Evolutionary conservation across 225 moss, liverwort and hornwort species (phyloP), one percentile per base, ranked within the genome.

Genomic region (Pleurozium schreberi): DNA sequence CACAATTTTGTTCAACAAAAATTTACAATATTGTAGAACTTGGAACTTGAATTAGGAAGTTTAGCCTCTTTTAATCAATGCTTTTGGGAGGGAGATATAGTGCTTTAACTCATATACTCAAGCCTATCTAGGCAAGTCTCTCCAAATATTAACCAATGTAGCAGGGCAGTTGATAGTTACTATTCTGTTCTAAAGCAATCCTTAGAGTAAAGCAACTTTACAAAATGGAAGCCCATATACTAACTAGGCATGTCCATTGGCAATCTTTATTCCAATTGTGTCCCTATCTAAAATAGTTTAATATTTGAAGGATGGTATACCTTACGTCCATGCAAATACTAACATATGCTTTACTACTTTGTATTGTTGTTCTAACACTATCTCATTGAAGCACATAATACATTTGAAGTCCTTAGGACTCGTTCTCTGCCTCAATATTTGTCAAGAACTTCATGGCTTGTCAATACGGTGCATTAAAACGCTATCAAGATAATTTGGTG

Each of bases 91-190:
- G 15, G 3, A 1, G 0, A 42, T 70, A 43, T 4, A 70, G 3
- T 15, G 0, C 26, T 42, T 5, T 42, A 3, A 26, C 3, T 43
- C 1, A 45, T 13, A 45, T 73, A 1, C 14, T 10, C 1, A n/a
- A 1, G 2, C 23, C 3, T 22, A 2, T 13, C 7, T 4, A 45
- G 0, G 17, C 1, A 27, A 0, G 28, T 73, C 17, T 17, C 3
- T 71, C 5, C 9, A 73, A 43, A 28, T 73, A 45, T 45, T 73
- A 28, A 28, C 5, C 6, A 73, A 45, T 10, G 6, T 1, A 43
- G 0, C 28, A 45, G 1, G 10, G 45, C 5, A 28, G 2, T 73
- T 45, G 6, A 28, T 17, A 43, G 3, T 43, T 43, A 5, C 3
- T 71, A 0, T 43, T 17, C 6, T 1, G 1, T 18, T 8, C 5